Evolutionary conservation across 2,329 filamentous ascomycete genomes (phyloP), one percentile per base, ranked within the genome.

Genomic region (Aplosporella prunicola): DNA sequence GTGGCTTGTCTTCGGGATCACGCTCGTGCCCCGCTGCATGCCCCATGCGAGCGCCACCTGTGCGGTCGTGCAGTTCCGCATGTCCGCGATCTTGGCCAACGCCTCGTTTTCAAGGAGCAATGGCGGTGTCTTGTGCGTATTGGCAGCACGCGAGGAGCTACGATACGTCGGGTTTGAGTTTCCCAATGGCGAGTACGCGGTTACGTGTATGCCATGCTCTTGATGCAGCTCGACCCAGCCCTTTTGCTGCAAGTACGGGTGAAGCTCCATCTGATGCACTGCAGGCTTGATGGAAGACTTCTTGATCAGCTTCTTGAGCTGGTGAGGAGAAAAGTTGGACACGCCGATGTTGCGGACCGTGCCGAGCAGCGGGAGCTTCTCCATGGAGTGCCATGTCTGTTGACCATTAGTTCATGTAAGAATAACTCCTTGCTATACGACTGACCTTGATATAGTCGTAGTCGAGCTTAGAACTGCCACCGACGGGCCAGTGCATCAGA

Each of bases 181-280:
- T 17, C 57, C 61, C 20, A 67, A 45, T 3, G 61, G 63, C 20
- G 56, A 68, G 52, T 73, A 75, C 8, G 68, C 69, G 5, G 68
- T 72, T 31, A 74, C 59, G 39, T 66, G 61, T 39, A 74, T 74
- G 14, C 63, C 64, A 46, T 66, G 65, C 20, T 60, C 48, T 32
- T 64, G 60, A 51, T 70, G 71, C 49, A 66, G 71, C 33, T 68
- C 59, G 18, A 72, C 53, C 46, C 69, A 68, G 37, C 71, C 65
- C 40, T 63, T 56, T 47, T 76, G 73, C 23, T 68, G 72, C 10
- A 76, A 58, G 30, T 85, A 84, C 0, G 83, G 82, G 59, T 91
- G 81, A 51, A 74, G 78, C 64, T 89, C 83, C 52, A 89, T 82
- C 67, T 91, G 83, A 63, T 89, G 88, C 44, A 82, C 72, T 5